Conservation (phyloP, 2,329 filamentous ascomycete genomes). For the Pyricularia sp. region DNA sequence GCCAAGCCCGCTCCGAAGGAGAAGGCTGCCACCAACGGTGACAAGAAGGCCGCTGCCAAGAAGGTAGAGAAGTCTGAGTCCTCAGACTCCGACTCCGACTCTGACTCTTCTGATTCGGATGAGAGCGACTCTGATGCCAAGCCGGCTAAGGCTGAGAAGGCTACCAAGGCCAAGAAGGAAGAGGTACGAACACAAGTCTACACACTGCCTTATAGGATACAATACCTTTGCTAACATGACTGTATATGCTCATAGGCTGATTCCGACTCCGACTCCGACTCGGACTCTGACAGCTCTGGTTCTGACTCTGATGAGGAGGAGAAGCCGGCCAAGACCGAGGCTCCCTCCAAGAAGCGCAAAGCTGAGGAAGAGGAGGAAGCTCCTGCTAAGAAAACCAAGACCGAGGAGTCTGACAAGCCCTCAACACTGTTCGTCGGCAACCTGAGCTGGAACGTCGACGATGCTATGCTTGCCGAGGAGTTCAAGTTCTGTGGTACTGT, state of each 20-base stretch:
- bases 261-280: constrained; percentile 23
- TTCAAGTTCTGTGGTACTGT: constrained; percentile 75
- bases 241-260: constrained; percentile 8
- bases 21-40: constrained; percentile 10
- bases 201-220: not conserved
- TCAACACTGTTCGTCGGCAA: constrained; percentile 82
- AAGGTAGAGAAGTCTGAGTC: constrained; percentile 7
- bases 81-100: constrained; percentile 7
- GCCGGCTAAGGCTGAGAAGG: constrained; percentile 13
- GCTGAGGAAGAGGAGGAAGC: constrained; percentile 42
- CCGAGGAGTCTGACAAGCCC: constrained; percentile 33
- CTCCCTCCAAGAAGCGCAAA: constrained; percentile 58
- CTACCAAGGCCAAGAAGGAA: constrained; percentile 14
- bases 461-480: constrained; percentile 69
- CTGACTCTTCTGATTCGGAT: constrained; percentile 24
- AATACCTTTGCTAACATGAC: not conserved
- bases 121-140: constrained; percentile 20
- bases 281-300: constrained; percentile 20
- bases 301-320: constrained; percentile 20
- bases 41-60: constrained; percentile 18
- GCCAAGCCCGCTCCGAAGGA: constrained; percentile 12
- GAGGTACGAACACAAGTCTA: constrained; percentile 7
- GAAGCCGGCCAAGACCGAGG: constrained; percentile 31
- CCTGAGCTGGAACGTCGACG: constrained; percentile 84
- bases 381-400: constrained; percentile 52